These are phyloP conservation scores for Grosmannia penicillata DNA, from an alignment of 2,329 filamentous ascomycete species.

Conservation along the genomic window DNA sequence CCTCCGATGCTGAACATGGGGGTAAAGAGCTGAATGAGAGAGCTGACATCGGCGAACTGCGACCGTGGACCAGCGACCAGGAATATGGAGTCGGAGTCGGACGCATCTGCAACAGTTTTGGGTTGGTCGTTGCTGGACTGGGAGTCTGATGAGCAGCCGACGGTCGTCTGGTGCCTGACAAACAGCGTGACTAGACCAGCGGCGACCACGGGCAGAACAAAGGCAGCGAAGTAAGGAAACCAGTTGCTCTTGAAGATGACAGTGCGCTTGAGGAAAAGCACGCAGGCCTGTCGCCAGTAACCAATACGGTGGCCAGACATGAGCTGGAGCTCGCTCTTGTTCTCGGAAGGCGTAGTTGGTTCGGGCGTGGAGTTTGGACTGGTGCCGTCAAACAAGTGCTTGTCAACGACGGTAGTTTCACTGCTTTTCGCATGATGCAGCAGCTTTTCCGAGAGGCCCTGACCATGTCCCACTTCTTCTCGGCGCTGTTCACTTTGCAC, in stretches of 20 bases:
- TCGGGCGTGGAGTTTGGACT: too few relatives aligned
- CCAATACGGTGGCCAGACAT: constrained; percentile 56
- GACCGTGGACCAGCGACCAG: constrained; percentile 30
- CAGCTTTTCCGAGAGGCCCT: too few relatives aligned
- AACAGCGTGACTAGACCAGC: constrained; percentile 69
- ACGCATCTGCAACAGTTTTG: constrained; percentile 22
- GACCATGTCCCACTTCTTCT: too few relatives aligned
- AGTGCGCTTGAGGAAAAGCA: constrained; percentile 64
- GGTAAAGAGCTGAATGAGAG: constrained; percentile 19
- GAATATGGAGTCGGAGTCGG: constrained; percentile 19
- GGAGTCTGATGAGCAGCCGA: constrained; percentile 35
- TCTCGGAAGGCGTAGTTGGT: too few relatives aligned
- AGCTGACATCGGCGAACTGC: constrained; percentile 18
- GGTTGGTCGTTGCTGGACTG: constrained; percentile 27
- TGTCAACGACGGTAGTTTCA: neutral
- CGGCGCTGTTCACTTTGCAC: constrained; percentile 35
- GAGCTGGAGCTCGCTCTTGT: constrained; percentile 32
- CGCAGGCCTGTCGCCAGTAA: constrained; percentile 53
- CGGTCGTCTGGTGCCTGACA: constrained; percentile 39
- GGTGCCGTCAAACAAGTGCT: too few relatives aligned
- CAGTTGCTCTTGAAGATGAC: constrained; percentile 68
- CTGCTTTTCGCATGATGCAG: neutral
- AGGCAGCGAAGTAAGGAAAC: constrained; percentile 58
- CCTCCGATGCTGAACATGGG: constrained; percentile 21
- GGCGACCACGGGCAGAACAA: constrained; percentile 65